Evolutionary conservation across 768 basidiomycete genomes (phyloP), one percentile per base, ranked within the genome.

Genomic region (Psilocybe azurescens): DNA sequence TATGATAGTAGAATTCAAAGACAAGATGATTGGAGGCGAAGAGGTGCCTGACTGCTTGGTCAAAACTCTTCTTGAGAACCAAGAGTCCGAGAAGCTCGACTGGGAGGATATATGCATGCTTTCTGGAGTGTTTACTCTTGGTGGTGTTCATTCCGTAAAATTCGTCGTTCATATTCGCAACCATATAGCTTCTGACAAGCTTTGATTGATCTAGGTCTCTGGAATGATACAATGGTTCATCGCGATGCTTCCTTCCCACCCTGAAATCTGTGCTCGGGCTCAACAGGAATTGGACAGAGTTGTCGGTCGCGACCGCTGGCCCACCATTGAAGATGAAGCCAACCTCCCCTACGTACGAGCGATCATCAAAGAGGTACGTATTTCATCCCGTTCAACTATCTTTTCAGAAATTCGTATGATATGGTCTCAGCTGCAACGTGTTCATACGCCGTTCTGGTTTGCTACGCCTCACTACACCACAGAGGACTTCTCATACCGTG

Each of bases 41-140:
- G 39, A 67, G 10, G 74, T 81, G 5, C 79, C 80, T 20, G 76
- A 81, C 50, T 83, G 79, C 60, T 66, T 83, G 1, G 79, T 74
- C 0, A 82, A 79, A 60, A 77, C 73, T n/a, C 65, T 81, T 54
- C 58, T 83, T 10, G 60, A 71, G 29, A 60, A 62, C 39, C 71
- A 70, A 60, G 71, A 77, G 39, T 67, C 75, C 33, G 80, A 81
- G 56, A 63, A 69, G 10, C 67, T 83, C 36, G 77, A 78, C 62
- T 66, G 72, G 58, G 56, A 75, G 8, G 81, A 83, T 66, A 73
- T 79, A 64, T 60, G 68, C 32, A 79, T 81, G 58, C 70, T 83
- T 38, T 71, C 73, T 9, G 69, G 75, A 6, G 78, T 75, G 2
- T 81, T 81, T 61, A 79, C 75, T 65, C 74, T 80, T 14, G 81